Evolutionary conservation across 2,329 filamentous ascomycete genomes (phyloP).

Genomic region (Neopestalotiopsis sp.): DNA sequence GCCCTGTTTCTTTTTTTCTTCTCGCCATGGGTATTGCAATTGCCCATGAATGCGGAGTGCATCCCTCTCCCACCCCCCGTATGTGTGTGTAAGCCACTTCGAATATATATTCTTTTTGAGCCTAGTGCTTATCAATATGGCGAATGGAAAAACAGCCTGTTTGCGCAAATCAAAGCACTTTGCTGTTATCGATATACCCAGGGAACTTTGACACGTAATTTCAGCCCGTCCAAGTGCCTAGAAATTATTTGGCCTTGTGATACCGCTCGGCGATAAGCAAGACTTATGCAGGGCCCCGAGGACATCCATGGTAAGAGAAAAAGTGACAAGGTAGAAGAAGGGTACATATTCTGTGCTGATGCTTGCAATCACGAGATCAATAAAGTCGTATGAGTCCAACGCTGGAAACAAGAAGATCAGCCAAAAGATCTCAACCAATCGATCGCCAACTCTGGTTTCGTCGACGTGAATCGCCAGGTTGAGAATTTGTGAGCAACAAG

Average conservation of each 20-base stretch:
- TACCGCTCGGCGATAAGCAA: not conserved
- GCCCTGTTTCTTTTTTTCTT: not conserved
- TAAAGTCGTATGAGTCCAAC: not conserved
- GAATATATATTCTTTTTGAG: not conserved
- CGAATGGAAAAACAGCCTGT: not conserved
- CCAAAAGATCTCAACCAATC: not conserved
- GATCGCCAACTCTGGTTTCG: not conserved
- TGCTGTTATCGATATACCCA: not conserved
- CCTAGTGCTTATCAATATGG: conserved; percentile 1
- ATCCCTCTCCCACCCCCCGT: not conserved
- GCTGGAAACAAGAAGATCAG: not conserved
- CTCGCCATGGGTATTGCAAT: not conserved
- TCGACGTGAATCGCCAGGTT: not conserved
- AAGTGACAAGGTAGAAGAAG: too few species aligned
- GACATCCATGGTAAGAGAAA: not conserved
- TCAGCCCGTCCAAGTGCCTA: not conserved
- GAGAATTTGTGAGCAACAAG: not conserved
- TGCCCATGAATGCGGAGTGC: not conserved
- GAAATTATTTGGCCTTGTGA: not conserved
- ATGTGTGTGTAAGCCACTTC: too few species aligned
- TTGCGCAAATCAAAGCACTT: not conserved
- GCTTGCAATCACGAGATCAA: not conserved
- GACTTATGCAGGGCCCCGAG: not conserved
- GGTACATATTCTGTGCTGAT: too few species aligned
- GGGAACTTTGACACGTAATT: not conserved